Percentiles rank a stretch among this genome's conserved stretches.
These are phyloP conservation scores for Aspergillus melleus DNA, from an alignment of 2,329 filamentous ascomycete species.

Conservation along the genomic window DNA sequence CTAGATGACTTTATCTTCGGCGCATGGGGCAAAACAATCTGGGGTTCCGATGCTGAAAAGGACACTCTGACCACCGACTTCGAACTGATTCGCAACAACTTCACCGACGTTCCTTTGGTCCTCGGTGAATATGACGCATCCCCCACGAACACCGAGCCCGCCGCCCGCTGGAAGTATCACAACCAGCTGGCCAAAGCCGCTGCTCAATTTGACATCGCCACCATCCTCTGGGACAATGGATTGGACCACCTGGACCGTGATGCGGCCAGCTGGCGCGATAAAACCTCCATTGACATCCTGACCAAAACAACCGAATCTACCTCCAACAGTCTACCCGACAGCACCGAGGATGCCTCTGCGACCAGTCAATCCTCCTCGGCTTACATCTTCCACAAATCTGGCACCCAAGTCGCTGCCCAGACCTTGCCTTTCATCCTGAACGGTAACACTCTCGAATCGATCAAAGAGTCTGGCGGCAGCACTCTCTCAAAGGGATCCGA, in stretches of 20 bases:
- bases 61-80: constrained; percentile 52
- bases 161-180: constrained; percentile 59
- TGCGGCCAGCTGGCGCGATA: constrained; percentile 53
- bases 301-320: constrained; percentile 46
- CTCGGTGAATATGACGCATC: constrained; percentile 61
- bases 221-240: constrained; percentile 62
- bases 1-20: constrained; percentile 32
- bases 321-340: constrained; percentile 53
- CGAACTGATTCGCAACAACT: constrained; percentile 53
- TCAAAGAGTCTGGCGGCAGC: constrained; percentile 40
- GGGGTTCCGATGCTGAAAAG: constrained; percentile 58
- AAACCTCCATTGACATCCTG: constrained; percentile 50
- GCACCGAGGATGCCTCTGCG: constrained; percentile 50
- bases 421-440: constrained; percentile 55
- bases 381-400: constrained; percentile 56
- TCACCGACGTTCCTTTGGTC: constrained; percentile 56
- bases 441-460: constrained; percentile 51
- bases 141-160: constrained; percentile 52
- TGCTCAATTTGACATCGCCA: constrained; percentile 50
- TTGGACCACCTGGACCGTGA: constrained; percentile 55
- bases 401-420: constrained; percentile 44
- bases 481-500: constrained; percentile 42
- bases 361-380: constrained; percentile 53
- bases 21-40: constrained; percentile 57
- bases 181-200: constrained; percentile 55